Base-by-base conservation (phyloP, 2,329 filamentous ascomycete species). In the Fusarium incarnatum region DNA sequence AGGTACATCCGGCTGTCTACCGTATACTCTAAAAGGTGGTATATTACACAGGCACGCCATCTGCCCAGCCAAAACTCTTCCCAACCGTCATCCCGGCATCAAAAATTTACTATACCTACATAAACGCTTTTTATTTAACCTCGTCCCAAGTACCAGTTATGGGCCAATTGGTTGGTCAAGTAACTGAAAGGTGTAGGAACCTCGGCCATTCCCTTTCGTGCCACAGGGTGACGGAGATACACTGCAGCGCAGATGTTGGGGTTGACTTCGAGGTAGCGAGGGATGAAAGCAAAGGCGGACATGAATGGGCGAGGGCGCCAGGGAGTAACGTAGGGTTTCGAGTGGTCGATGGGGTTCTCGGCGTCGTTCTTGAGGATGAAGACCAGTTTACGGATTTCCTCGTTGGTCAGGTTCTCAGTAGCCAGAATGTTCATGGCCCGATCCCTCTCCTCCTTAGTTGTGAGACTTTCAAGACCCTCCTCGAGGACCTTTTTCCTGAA, bases 211-310 rank as follows among this genome's bases (percentile, higher is more conserved):
- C 94, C 94, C 5, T 91, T 91, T 65, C 94, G 87, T 27, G 94
- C 96, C 45, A 98, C 95, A 0, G 96, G 96, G 83, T 99, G 95
- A 61, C 96, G 88, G 67, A 99, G 83, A 80, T 99, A 99, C 42
- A 99, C 94, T 13, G 96, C 96, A 2, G 94, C 91, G 81, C 96
- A 99, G 75, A 98, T 92, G 77, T 94, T 97, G 81, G 97, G 96
- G 85, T 98, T 98, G 74, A 99, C 96, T 83, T 99, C 97, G 65
- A 99, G 88, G 80, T 98, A 99, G 56, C 92, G 86, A 13, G 96
- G 96, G 73, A 99, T 94, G 81, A 97, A 98, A 25, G 94, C 94
- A 81, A 99, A 99, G 1, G 94, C 90, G 54, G 88, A 86, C 92
- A 99, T 97, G 81, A 88, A 98, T 55, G 91, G 87, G 59, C 94